Evolutionary conservation across 352 stramenopile genomes (phyloP), one percentile per base, ranked within the genome.

Genomic region (Pseudoperonospora humuli): DNA sequence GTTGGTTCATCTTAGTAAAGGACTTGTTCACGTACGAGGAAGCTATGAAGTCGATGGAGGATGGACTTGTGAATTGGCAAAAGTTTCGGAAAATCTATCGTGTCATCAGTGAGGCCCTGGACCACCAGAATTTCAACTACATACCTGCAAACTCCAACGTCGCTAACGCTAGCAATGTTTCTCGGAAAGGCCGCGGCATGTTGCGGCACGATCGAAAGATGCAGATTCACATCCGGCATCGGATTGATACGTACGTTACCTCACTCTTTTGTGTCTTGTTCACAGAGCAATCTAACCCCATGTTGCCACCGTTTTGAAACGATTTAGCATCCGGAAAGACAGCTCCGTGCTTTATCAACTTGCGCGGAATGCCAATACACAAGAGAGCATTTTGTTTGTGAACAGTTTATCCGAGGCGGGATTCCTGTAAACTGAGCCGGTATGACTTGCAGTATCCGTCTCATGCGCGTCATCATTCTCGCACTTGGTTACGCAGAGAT

Each of bases 1-100:
- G 77, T 50, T 90, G 75, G 69, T 91, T 90, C 39, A 77, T 93
- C 39, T 54, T 92, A n/a, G 70, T 89, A 2, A 93, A 93, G 39
- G 82, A 93, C 45, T 37, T 93, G 33, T 93, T 93, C 50, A 80
- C 77, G 24, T 82, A 83, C n/a, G 82, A 93, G 47, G 82, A 93
- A 57, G 70, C 73, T 5, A 92, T 91, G 71, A 84, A 82, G 38
- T 86, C 79, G 7, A 83, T 68, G 17, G 79, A 92, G 55, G 72
- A 92, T 38, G 76, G 79, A 20, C 64, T 93, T 0, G 74, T 93
- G 10, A 81, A 91, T 50, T 93, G 81, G 79, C 71, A 84, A 31
- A 93, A 93, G 49, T 93, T 83, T 43, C 74, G 82, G 13, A 86
- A 84, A 52, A 81, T 93, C 34, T 70, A 86, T 41, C 75, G 78